Conservation (phyloP, 495 filamentous ascomycete genomes). For the Tuber umbilicatum region DNA sequence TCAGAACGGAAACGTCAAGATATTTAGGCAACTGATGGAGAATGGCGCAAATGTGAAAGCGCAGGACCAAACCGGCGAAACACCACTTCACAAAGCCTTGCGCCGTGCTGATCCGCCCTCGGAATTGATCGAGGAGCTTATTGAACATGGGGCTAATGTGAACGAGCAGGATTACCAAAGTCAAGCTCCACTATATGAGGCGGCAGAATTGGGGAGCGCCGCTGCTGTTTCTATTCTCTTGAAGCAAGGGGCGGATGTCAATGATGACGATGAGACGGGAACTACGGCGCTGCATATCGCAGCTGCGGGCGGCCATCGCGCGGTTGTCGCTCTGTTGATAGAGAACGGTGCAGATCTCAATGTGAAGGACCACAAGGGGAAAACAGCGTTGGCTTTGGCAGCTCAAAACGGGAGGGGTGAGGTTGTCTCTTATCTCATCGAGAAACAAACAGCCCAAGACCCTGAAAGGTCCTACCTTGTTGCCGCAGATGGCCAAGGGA, state of each 20-base stretch:
- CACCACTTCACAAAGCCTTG: conserved; percentile 17
- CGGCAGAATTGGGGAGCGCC: background rate
- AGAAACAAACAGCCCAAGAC: conserved; percentile 6
- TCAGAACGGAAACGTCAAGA: conserved; percentile 5
- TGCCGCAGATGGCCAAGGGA: conserved; percentile 9
- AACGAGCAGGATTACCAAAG: conserved; percentile 24
- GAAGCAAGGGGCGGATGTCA: conserved; percentile 9
- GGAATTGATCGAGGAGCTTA: conserved; percentile 19
- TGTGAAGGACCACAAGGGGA: conserved; percentile 8
- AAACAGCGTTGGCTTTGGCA: conserved; percentile 9
- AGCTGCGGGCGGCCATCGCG: conserved; percentile 5
- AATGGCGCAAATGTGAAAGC: conserved; percentile 27
- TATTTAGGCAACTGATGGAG: conserved; percentile 16
- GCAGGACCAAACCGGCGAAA: conserved; percentile 8
- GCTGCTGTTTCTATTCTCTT: conserved; percentile 5
- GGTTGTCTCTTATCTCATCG: conserved; percentile 13
- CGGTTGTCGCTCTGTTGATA: background rate
- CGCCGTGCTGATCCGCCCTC: conserved; percentile 3
- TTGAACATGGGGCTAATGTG: conserved; percentile 25
- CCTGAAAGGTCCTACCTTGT: background rate
- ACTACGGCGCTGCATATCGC: conserved; percentile 15
- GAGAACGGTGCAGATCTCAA: conserved; percentile 10
- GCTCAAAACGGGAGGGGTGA: conserved; percentile 9
- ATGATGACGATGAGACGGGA: conserved; percentile 13
- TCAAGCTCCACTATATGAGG: conserved; percentile 18